Conservation (phyloP, 306 rosid genomes). For the Nissolia schottii region DNA sequence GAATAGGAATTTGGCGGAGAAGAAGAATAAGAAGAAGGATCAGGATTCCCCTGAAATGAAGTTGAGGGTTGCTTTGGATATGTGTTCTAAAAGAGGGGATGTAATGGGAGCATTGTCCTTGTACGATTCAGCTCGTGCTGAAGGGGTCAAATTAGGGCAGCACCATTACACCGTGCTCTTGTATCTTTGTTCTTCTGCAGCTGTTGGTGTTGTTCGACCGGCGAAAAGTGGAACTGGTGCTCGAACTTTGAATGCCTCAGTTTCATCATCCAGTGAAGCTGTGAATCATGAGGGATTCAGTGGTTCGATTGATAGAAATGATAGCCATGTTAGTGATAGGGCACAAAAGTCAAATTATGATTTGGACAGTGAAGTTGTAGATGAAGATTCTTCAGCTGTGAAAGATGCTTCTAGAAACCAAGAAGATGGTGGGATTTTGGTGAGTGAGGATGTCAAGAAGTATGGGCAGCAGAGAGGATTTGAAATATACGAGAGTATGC, state of each 20-base stretch:
- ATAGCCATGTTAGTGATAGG: slow-evolving; percentile 4
- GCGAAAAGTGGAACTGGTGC: slow-evolving; percentile 75
- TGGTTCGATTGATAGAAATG: background rate
- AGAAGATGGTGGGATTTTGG: slow-evolving; percentile 40
- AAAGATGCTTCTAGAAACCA: slow-evolving; percentile 24
- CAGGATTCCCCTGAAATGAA: slow-evolving; percentile 37
- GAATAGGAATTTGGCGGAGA: slow-evolving; percentile 18
- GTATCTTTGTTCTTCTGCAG: slow-evolving; percentile 90
- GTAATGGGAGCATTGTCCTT: slow-evolving; percentile 64
- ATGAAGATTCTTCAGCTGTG: background rate
- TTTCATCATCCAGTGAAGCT: slow-evolving; percentile 31
- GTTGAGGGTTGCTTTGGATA: slow-evolving; percentile 53
- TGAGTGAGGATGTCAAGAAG: slow-evolving; percentile 63
- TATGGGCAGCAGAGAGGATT: slow-evolving; percentile 68
- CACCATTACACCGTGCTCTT: slow-evolving; percentile 77
- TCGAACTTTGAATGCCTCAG: slow-evolving; percentile 41
- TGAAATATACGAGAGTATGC: slow-evolving; percentile 74
- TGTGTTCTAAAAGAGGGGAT: slow-evolving; percentile 85
- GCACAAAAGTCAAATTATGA: slow-evolving; percentile 3
- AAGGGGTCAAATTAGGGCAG: slow-evolving; percentile 50
- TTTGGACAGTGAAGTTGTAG: background rate
- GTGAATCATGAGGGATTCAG: slow-evolving; percentile 19
- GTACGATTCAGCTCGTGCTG: slow-evolving; percentile 53
- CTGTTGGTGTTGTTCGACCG: slow-evolving; percentile 75
- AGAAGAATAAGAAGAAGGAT: slow-evolving; percentile 35